Conservation (phyloP, 805 yeast genomes). For the Monosporozyma servazzii region DNA sequence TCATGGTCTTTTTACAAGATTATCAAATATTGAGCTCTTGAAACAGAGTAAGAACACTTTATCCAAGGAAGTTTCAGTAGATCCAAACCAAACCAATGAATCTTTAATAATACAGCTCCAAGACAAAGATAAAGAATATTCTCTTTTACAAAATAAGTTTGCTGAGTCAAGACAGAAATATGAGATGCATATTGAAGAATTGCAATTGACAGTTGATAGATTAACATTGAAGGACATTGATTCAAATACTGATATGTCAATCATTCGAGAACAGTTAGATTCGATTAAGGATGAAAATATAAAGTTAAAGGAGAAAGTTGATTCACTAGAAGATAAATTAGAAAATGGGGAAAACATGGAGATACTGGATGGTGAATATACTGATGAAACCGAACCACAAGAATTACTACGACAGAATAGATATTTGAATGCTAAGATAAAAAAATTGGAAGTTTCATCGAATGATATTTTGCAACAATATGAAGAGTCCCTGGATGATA, state of each 20-base stretch:
- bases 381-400: background rate
- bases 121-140: background rate
- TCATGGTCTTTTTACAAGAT: slow-evolving; percentile 5
- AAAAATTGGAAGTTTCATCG: slow-evolving; percentile 5
- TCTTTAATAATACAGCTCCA: background rate
- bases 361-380: slow-evolving; percentile 1
- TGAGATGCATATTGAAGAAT: slow-evolving; percentile 28
- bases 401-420: slow-evolving; percentile 1
- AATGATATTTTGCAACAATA: slow-evolving; percentile 5
- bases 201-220: slow-evolving; percentile 13
- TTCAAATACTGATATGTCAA: slow-evolving; percentile 20
- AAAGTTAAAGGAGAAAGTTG: slow-evolving; percentile 30
- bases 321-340: slow-evolving; percentile 28
- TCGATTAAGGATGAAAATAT: slow-evolving; percentile 38
- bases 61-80: background rate
- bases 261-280: slow-evolving; percentile 30
- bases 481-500: slow-evolving; percentile 8
- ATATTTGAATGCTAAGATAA: slow-evolving; percentile 1
- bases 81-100: background rate
- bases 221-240: slow-evolving; percentile 7
- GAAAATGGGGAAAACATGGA: slow-evolving; percentile 11
- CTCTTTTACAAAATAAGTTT: background rate
- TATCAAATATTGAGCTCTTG: slow-evolving; percentile 2
- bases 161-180: slow-evolving; percentile 7
- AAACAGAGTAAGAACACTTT: background rate